Evolutionary conservation across 441 rosid genomes (phyloP).

Genomic region (Mallotus japonicus): DNA sequence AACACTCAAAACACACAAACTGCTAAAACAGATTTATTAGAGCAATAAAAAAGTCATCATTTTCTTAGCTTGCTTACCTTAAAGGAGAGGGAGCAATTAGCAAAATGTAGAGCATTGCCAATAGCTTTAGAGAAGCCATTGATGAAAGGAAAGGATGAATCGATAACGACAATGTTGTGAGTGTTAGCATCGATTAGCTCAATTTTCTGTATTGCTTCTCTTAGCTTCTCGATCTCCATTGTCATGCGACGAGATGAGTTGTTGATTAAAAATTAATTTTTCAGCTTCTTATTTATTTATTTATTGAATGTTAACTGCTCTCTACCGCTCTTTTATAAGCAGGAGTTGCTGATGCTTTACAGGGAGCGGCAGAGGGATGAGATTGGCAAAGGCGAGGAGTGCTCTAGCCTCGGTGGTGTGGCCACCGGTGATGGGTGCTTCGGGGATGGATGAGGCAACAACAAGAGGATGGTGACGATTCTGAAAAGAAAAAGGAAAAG

Average conservation of each 20-base stretch:
- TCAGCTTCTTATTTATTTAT: not conserved
- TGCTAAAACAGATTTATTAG: too few relatives aligned
- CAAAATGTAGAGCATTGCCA: slow-evolving; percentile 66
- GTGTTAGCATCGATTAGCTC: slow-evolving; percentile 77
- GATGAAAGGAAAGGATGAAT: slow-evolving; percentile 72
- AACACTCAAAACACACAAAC: too few relatives aligned
- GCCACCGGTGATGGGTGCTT: too few relatives aligned
- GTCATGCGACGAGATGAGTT: not conserved
- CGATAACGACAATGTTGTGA: slow-evolving; percentile 73
- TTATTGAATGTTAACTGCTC: too few relatives aligned
- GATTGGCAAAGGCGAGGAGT: too few relatives aligned
- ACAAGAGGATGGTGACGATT: too few relatives aligned
- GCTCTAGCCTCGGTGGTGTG: too few relatives aligned
- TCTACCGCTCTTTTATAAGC: too few relatives aligned
- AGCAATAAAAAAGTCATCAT: not conserved
- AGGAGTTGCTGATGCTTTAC: too few relatives aligned
- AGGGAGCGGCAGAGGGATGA: too few relatives aligned
- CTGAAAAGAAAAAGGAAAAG: too few relatives aligned
- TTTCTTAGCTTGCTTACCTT: slow-evolving; percentile 39
- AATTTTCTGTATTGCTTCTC: slow-evolving; percentile 50
- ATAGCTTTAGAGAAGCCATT: slow-evolving; percentile 66
- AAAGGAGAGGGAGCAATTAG: slow-evolving; percentile 72
- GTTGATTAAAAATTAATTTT: not conserved
- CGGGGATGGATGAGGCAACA: too few relatives aligned
- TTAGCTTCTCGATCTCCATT: slow-evolving; percentile 63